phyloP scores from a whole-genome alignment of 441 rosid species.

The Brassica balearica region DNA sequence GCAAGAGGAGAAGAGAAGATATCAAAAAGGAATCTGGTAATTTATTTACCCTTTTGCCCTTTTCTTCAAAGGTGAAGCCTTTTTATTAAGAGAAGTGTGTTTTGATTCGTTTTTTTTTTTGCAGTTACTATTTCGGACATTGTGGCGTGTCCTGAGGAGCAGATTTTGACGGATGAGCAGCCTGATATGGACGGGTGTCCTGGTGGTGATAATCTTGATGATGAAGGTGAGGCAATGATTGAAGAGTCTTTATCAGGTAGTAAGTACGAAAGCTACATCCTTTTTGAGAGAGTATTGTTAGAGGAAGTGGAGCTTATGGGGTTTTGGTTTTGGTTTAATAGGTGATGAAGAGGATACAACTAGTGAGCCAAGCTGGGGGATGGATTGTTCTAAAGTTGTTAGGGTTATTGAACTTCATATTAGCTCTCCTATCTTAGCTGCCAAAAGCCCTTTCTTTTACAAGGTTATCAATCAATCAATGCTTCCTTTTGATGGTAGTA shows the following conservation, averaged over 20 bases:
- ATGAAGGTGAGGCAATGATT: constrained; percentile 81
- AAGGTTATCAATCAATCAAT: constrained; percentile 52
- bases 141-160: constrained; percentile 73
- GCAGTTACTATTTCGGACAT: constrained; percentile 51
- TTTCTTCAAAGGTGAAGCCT: not conserved
- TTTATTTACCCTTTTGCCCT: not conserved
- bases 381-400: constrained; percentile 73
- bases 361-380: constrained; percentile 70
- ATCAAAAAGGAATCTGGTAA: constrained; percentile 46
- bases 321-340: constrained; percentile 36
- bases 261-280: not conserved
- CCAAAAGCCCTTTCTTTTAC: constrained; percentile 94
- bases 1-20: constrained; percentile 77
- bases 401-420: constrained; percentile 83
- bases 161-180: constrained; percentile 67
- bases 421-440: constrained; percentile 94
- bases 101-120: not conserved
- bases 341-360: constrained; percentile 77
- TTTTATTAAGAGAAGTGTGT: not conserved
- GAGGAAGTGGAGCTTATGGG: not conserved
- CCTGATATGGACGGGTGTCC: constrained; percentile 86
- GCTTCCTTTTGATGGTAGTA: not conserved
- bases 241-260: constrained; percentile 76
- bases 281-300: not conserved
- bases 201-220: constrained; percentile 85